phyloP scores from a whole-genome alignment of 192 early-diverging fungal genomes.

The Paraglomus brasilianum region DNA sequence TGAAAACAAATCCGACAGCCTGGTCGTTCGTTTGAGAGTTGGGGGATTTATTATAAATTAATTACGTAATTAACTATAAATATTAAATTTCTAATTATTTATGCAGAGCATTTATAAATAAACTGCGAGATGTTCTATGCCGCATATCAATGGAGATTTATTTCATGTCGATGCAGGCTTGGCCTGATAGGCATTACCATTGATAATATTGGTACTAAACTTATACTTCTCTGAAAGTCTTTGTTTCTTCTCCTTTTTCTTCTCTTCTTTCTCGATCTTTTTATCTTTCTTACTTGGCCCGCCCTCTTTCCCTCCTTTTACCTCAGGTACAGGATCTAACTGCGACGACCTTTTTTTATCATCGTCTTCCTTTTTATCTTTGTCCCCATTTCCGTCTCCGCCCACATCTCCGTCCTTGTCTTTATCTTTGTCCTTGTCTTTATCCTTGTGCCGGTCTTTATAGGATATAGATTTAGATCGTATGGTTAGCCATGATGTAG shows the following conservation, averaged over 20 bases:
- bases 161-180: no score
- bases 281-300: constrained; percentile 23
- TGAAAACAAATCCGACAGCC: no score
- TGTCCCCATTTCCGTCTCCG: neutral
- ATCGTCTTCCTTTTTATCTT: constrained; percentile 21
- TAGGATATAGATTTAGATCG: constrained; percentile 3
- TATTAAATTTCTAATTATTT: no score
- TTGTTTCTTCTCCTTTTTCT: constrained; percentile 3
- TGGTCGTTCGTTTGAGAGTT: no score
- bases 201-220: no score
- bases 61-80: no score
- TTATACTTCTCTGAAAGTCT: constrained; percentile 15
- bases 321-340: neutral
- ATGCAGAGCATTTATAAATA: no score
- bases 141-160: no score
- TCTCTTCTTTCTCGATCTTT: constrained; percentile 20
- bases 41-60: no score
- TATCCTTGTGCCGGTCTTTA: neutral
- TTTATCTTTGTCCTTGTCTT: constrained; percentile 2
- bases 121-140: no score
- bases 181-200: no score
- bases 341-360: constrained; percentile 2
- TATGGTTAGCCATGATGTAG: neutral
- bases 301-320: neutral
- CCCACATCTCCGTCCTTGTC: neutral